A percentile compares a stretch with the other conserved stretches of the same genome.
Evolutionary conservation across 495 filamentous ascomycete species (phyloP).

Genomic region (Cairneyella variabilis): DNA sequence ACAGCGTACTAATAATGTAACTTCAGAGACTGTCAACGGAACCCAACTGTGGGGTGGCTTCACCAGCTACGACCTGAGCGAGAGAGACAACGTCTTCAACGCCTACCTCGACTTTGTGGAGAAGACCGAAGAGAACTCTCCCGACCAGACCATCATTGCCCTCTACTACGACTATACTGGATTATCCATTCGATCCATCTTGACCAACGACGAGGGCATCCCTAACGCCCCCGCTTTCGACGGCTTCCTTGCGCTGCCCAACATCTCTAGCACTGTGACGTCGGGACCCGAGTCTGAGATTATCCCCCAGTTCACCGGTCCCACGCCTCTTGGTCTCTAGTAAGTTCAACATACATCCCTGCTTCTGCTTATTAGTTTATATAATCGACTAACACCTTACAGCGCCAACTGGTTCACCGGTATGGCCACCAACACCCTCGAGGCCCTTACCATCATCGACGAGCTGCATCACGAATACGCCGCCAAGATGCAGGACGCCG

Average conservation of each 20-base stretch:
- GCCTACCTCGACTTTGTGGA: conserved; percentile 23
- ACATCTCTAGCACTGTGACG: conserved; percentile 9
- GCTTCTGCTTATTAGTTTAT: conserved; percentile 8
- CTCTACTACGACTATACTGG: conserved; percentile 11
- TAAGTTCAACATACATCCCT: conserved; percentile 8
- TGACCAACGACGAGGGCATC: conserved; percentile 10
- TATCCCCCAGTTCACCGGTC: conserved; percentile 6
- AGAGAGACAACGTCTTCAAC: conserved; percentile 22
- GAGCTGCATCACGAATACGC: conserved; percentile 10
- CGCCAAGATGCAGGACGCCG: not conserved
- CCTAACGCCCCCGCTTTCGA: conserved; percentile 14
- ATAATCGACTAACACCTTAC: conserved; percentile 6
- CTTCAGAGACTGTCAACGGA: conserved; percentile 35
- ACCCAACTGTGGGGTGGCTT: conserved; percentile 39
- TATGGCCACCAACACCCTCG: conserved; percentile 9
- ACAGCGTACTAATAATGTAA: conserved; percentile 5
- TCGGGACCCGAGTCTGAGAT: conserved; percentile 1
- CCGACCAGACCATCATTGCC: conserved; percentile 12
- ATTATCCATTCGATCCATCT: conserved; percentile 11
- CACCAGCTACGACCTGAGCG: conserved; percentile 10
- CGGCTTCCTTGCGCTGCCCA: conserved; percentile 20
- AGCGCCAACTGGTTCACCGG: conserved; percentile 12
- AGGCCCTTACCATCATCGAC: conserved; percentile 7
- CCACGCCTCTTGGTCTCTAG: conserved; percentile 12
- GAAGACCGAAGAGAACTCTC: conserved; percentile 5